These are phyloP conservation scores for Pythium plurisporium DNA, from an alignment of 352 stramenopile genomes.

Conservation along the genomic window DNA sequence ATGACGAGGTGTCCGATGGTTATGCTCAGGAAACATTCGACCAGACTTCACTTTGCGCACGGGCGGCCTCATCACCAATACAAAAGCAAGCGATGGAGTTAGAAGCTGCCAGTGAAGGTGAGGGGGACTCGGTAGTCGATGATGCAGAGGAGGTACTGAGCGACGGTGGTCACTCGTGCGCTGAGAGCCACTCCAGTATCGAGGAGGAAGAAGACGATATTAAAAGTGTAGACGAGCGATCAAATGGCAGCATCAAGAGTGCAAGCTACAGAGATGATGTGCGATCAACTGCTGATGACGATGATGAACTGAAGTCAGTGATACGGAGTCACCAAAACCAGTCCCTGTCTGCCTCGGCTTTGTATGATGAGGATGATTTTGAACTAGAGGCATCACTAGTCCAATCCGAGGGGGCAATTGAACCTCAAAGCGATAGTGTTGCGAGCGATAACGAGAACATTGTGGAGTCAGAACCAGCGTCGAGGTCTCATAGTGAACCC, in stretches of 20 bases:
- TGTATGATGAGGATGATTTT: slow-evolving; percentile 13
- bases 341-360: neutral
- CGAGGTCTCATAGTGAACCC: neutral
- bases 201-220: neutral
- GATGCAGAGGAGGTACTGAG: neutral
- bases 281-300: neutral
- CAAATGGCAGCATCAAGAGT: neutral
- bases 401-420: neutral
- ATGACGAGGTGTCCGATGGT: slow-evolving; percentile 19
- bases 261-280: neutral
- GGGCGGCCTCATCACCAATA: too few relatives aligned
- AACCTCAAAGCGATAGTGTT: neutral
- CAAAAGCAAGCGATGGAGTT: neutral
- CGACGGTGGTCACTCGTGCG: neutral
- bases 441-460: neutral
- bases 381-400: slow-evolving; percentile 7
- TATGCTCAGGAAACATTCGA: slow-evolving; percentile 45
- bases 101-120: neutral
- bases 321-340: too few relatives aligned
- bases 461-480: neutral
- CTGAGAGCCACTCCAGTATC: neutral
- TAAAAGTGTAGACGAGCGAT: neutral
- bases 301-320: neutral
- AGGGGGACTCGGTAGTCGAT: neutral
- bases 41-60: slow-evolving; percentile 8